These are phyloP conservation scores for Fraxinus greggii DNA, from an alignment of 305 asterid genomes.

Conservation along the genomic window DNA sequence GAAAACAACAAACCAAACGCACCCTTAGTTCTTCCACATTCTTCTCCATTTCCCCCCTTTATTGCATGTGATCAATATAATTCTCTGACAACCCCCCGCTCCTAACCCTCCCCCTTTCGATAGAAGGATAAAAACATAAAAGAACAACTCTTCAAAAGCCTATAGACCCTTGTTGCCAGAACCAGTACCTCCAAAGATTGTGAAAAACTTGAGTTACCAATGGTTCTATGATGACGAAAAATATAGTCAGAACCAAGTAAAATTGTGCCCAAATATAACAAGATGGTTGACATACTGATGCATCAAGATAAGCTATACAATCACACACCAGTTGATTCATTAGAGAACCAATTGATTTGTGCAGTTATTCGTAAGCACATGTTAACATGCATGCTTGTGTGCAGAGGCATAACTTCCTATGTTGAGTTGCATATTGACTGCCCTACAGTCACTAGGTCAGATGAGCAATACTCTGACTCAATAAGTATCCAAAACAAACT, in stretches of 20 bases:
- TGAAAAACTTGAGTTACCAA: neutral
- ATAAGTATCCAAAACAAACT: neutral
- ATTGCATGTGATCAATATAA: neutral
- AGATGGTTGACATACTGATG: neutral
- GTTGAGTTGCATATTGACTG: neutral
- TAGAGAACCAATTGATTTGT: neutral
- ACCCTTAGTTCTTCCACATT: neutral
- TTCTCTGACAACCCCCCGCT: neutral
- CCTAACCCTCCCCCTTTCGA: neutral
- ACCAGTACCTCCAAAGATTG: neutral
- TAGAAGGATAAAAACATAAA: neutral
- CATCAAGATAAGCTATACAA: neutral
- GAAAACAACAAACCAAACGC: too few species aligned
- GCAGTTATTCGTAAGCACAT: neutral
- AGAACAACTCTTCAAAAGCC: neutral
- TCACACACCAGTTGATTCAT: neutral
- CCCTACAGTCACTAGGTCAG: neutral
- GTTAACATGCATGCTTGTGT: neutral
- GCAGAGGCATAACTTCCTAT: neutral
- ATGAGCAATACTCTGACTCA: constrained; percentile 15
- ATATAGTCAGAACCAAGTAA: neutral
- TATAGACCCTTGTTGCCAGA: neutral
- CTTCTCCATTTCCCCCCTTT: neutral
- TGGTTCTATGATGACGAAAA: neutral
- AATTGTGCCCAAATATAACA: neutral